Percentiles rank a stretch among this genome's conserved stretches.
Evolutionary conservation across 345 rosid genomes (phyloP).

Genomic region (Odontarrhena argentea): DNA sequence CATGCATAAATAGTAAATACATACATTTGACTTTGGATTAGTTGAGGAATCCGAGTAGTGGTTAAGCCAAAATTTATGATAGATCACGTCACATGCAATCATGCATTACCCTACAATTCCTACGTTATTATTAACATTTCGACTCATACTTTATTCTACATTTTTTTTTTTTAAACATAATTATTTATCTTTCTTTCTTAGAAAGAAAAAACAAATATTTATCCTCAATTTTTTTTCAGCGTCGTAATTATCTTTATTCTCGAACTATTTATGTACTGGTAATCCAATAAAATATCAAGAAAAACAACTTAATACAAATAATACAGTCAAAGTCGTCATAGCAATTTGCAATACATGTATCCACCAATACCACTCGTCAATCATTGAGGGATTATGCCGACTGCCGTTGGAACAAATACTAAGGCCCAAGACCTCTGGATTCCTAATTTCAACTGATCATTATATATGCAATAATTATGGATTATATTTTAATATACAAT

Average conservation of each 20-base stretch:
- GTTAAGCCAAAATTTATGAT: constrained; percentile 31
- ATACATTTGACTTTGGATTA: constrained; percentile 28
- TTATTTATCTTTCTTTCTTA: no score
- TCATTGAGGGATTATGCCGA: background rate
- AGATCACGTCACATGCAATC: constrained; percentile 35
- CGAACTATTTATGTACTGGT: no score
- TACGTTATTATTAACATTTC: background rate
- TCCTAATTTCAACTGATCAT: background rate
- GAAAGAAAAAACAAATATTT: no score
- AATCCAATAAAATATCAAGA: no score
- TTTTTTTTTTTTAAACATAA: background rate
- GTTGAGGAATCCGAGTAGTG: constrained; percentile 24
- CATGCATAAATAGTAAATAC: background rate
- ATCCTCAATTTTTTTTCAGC: no score
- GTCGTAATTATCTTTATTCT: no score
- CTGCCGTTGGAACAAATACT: background rate
- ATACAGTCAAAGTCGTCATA: no score
- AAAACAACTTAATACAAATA: no score
- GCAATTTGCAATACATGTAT: no score
- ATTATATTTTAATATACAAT: no score
- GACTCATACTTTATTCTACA: background rate
- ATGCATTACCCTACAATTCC: constrained; percentile 22
- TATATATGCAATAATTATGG: background rate
- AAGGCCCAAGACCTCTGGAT: background rate
- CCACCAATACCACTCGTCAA: background rate